Base-by-base conservation (phyloP, 1,284 basidiomycete species). In the Salmacisia buchloeana region DNA sequence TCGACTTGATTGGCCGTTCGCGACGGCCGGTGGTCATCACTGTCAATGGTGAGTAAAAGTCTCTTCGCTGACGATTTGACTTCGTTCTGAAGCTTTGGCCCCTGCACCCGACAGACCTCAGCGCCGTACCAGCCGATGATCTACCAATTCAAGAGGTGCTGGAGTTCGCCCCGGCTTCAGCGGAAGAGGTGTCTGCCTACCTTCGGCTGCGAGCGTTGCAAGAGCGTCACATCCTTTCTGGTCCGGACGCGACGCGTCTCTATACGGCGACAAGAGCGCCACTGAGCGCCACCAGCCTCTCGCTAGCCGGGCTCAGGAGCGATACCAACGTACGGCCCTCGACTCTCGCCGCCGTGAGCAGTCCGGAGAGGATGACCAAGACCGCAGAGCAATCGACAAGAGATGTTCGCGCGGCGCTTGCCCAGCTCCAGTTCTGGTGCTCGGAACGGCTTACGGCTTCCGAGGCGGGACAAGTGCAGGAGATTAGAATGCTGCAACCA, bases 161-260 rank as follows among this genome's bases (percentile, higher is more conserved):
- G 29, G 29, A 43, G 33, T 78, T 72, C 64, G 29, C 59, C 33
- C 64, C 67, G 34, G 71, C 71, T 5, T 13, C 58, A n/a, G 23
- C 36, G 13, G 35, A 52, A 1, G 29, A 33, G 25, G 52, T 23
- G 12, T 35, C 82, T 13, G 86, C 89, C 2, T 93, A 90, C 80
- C 84, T 96, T 38, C 85, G 87, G 73, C 82, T 83, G n/a, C 72
- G 91, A 39, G 86, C 86, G 68, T 80, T 82, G 31, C 82, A 82
- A 9, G 87, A 91, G 80, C 85, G 86, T 2, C 82, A 82, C 59
- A 35, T 1, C 56, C 65, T 52, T 56, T 67, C 21, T 9, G 62
- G 6, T 1, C 49, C 12, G 52, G 62, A 2, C 65, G 71, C 63
- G 5, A 15, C 46, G 58, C 3, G 39, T 60, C 15, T 59, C 62